phyloP scores from a whole-genome alignment of 306 rosid genomes.

The Fragaria iinumae region DNA sequence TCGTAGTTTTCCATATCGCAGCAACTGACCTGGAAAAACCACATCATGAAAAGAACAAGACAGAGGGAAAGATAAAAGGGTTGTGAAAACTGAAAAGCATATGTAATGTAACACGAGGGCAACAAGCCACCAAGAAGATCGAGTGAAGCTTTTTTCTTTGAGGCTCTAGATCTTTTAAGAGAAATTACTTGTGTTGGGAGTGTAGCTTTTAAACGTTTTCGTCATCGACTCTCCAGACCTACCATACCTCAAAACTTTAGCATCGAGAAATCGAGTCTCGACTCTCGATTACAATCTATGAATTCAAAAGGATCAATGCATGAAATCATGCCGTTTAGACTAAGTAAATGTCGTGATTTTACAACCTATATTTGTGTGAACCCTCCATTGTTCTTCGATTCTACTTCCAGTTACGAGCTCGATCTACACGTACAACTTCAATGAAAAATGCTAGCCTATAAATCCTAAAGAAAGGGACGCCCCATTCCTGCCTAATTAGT shows the following conservation, averaged over 20 bases:
- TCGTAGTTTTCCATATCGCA: slow-evolving; percentile 16
- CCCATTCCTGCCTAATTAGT: not conserved
- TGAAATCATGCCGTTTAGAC: no score
- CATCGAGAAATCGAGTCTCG: no score
- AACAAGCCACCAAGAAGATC: not conserved
- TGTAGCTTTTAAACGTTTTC: not conserved
- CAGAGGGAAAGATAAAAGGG: not conserved
- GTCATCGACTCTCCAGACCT: not conserved
- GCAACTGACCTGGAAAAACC: not conserved
- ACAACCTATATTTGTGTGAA: no score
- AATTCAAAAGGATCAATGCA: no score
- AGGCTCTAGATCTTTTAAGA: no score
- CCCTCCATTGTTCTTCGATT: not conserved
- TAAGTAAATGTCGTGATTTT: no score
- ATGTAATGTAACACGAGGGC: not conserved
- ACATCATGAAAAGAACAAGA: not conserved
- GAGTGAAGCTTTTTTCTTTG: not conserved
- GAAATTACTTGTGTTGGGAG: not conserved
- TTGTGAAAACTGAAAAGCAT: not conserved
- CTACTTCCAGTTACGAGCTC: not conserved
- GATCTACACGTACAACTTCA: not conserved
- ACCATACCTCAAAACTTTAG: not conserved
- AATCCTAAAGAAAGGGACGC: not conserved
- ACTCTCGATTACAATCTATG: no score
- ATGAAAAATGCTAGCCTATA: not conserved